These are phyloP conservation scores for Trichoderma semiorbis DNA, from an alignment of 2,329 filamentous ascomycete species.

Conservation along the genomic window DNA sequence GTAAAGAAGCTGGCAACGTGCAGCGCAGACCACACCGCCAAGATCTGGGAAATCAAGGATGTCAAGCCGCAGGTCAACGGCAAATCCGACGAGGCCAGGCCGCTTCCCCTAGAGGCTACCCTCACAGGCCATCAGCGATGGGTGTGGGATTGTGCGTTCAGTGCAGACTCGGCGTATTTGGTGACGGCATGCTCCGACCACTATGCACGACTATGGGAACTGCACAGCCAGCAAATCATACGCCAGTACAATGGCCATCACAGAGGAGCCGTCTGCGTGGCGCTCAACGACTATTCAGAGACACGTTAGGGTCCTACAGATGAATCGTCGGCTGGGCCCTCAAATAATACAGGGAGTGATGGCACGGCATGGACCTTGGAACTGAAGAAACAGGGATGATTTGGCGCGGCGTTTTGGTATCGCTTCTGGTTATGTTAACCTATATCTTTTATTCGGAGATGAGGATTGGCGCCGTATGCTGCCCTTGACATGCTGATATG, in stretches of 20 bases:
- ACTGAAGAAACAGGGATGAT: background rate
- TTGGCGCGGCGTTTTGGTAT: slow-evolving; percentile 8
- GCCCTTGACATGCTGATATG: background rate
- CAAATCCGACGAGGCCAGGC: slow-evolving; percentile 44
- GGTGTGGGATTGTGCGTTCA: slow-evolving; percentile 98
- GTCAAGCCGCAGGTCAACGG: slow-evolving; percentile 47
- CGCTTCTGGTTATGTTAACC: background rate
- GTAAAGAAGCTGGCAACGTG: slow-evolving; percentile 93
- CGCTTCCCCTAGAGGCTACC: slow-evolving; percentile 79
- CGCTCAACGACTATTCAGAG: slow-evolving; percentile 80
- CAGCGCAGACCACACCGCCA: slow-evolving; percentile 87
- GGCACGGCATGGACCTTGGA: background rate
- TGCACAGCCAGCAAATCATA: slow-evolving; percentile 82
- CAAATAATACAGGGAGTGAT: background rate
- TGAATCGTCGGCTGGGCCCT: background rate
- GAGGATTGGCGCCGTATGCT: background rate
- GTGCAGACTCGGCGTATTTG: slow-evolving; percentile 85
- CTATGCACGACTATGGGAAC: slow-evolving; percentile 88
- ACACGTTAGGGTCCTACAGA: slow-evolving; percentile 35
- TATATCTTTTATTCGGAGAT: background rate
- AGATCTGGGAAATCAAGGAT: slow-evolving; percentile 89
- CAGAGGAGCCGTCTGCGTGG: slow-evolving; percentile 85
- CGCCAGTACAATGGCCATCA: slow-evolving; percentile 95
- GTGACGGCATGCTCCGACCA: slow-evolving; percentile 93
- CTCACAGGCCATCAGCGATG: slow-evolving; percentile 88